A percentile compares a stretch with the other conserved stretches of the same genome.
Evolutionary conservation across 805 yeast genomes (phyloP).

Genomic region (Candida michaelii): DNA sequence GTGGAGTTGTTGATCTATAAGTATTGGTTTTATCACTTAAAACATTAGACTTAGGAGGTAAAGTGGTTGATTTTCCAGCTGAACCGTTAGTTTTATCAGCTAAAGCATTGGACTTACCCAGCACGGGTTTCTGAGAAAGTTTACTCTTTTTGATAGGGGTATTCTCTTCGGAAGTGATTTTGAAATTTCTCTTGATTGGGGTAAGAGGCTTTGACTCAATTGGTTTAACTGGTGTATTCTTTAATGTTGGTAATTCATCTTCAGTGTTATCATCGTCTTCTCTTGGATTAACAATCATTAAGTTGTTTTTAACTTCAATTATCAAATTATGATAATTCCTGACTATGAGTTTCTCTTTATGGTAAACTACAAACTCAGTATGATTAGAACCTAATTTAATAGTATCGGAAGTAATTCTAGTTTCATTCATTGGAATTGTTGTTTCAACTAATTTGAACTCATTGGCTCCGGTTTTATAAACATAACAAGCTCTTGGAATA

Average conservation of each 20-base stretch:
- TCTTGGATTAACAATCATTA: constrained; percentile 50
- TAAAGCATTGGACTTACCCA: not conserved
- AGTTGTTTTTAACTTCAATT: constrained; percentile 70
- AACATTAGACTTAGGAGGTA: not conserved
- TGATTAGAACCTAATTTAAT: constrained; percentile 41
- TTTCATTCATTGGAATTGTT: constrained; percentile 9
- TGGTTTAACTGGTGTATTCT: constrained; percentile 3
- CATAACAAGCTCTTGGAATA: constrained; percentile 52
- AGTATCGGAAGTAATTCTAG: constrained; percentile 25
- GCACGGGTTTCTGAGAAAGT: not conserved
- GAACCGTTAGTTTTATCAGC: too few relatives aligned
- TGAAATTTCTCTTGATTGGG: constrained; percentile 15
- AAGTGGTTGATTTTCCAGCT: not conserved
- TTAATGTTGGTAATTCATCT: constrained; percentile 34
- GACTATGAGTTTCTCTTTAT: constrained; percentile 62
- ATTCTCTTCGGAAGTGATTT: constrained; percentile 21
- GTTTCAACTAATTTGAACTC: constrained; percentile 21
- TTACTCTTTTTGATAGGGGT: constrained; percentile 17
- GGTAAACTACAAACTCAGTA: constrained; percentile 57
- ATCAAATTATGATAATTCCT: constrained; percentile 63
- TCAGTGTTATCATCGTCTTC: constrained; percentile 47
- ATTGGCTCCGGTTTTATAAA: constrained; percentile 20
- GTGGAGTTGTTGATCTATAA: constrained; percentile 18
- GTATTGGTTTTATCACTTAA: constrained; percentile 26
- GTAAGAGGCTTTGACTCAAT: constrained; percentile 10